These are phyloP conservation scores for Veloboletus limbatus DNA, from an alignment of 1,284 basidiomycete species.

Conservation along the genomic window DNA sequence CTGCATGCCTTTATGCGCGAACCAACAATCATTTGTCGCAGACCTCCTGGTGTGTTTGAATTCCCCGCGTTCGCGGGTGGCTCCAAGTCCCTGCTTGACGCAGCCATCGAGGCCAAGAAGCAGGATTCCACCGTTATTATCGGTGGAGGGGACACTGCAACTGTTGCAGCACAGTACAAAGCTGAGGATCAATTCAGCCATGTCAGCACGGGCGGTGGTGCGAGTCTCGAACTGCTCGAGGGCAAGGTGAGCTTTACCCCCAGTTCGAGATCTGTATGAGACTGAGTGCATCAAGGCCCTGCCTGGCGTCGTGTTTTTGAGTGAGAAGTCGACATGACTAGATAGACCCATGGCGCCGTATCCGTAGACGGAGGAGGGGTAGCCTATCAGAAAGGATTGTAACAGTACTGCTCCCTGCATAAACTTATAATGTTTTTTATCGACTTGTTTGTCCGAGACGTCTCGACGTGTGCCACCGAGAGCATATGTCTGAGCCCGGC, in stretches of 20 bases:
- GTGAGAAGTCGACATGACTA: conserved; percentile 24
- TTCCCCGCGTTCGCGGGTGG: conserved; percentile 90
- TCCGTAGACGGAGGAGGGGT: conserved; percentile 13
- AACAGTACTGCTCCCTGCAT: conserved; percentile 4
- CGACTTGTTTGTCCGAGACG: not conserved
- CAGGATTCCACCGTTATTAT: conserved; percentile 92
- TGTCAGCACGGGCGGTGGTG: conserved; percentile 96
- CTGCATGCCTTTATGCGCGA: not conserved
- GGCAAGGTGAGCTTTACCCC: conserved; percentile 73
- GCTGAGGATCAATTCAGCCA: conserved; percentile 91
- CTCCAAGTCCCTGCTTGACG: conserved; percentile 83
- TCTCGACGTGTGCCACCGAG: too few species aligned
- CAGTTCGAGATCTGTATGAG: not conserved
- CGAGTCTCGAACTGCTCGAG: conserved; percentile 92
- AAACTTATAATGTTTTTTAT: conserved; percentile 24
- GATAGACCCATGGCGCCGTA: conserved; percentile 1
- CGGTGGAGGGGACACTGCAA: conserved; percentile 92
- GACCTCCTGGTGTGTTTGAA: conserved; percentile 96
- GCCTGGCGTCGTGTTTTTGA: conserved; percentile 29
- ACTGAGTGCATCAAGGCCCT: conserved; percentile 22
- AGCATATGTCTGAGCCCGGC: conserved; percentile 24
- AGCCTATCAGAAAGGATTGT: not conserved
- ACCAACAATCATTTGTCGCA: conserved; percentile 28
- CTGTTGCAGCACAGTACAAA: conserved; percentile 79
- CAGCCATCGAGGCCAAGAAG: conserved; percentile 83